These are phyloP conservation scores for Talaromyces sp. DNA, from an alignment of 2,329 filamentous ascomycete species.

Conservation along the genomic window DNA sequence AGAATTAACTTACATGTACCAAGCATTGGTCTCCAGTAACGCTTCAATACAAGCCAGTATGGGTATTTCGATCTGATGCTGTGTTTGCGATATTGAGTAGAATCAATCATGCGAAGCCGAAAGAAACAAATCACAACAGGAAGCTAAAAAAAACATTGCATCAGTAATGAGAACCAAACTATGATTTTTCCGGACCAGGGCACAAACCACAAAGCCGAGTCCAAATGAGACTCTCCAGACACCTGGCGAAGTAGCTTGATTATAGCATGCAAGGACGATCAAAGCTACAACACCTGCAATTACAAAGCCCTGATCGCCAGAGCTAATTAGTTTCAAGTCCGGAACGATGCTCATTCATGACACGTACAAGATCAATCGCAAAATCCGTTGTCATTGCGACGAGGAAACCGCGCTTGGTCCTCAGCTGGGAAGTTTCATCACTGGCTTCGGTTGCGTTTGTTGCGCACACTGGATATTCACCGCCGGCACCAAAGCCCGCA, in stretches of 20 bases:
- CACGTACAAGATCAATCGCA: constrained; percentile 41
- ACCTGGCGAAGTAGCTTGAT: constrained; percentile 40
- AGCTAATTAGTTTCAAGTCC: neutral
- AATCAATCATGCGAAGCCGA: constrained; percentile 15
- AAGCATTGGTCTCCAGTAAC: constrained; percentile 50
- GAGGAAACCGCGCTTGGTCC: constrained; percentile 53
- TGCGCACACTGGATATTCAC: constrained; percentile 54
- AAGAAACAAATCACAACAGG: constrained; percentile 27
- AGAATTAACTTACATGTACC: constrained; percentile 38
- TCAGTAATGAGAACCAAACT: constrained; percentile 28
- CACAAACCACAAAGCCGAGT: constrained; percentile 49
- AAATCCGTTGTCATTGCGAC: constrained; percentile 56
- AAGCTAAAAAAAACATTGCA: constrained; percentile 38
- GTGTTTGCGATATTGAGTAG: constrained; percentile 34
- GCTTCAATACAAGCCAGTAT: constrained; percentile 47
- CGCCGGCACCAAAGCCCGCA: constrained; percentile 44
- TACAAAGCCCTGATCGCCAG: constrained; percentile 41
- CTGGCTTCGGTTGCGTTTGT: constrained; percentile 50
- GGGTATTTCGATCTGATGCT: constrained; percentile 31
- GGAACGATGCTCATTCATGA: neutral
- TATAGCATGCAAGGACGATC: constrained; percentile 50
- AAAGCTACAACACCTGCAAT: constrained; percentile 51
- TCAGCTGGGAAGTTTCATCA: constrained; percentile 46
- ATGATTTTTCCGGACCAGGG: constrained; percentile 27
- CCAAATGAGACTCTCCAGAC: constrained; percentile 54